These are phyloP conservation scores for Aspergillus asperescens DNA, from an alignment of 495 filamentous ascomycete species.

Conservation along the genomic window DNA sequence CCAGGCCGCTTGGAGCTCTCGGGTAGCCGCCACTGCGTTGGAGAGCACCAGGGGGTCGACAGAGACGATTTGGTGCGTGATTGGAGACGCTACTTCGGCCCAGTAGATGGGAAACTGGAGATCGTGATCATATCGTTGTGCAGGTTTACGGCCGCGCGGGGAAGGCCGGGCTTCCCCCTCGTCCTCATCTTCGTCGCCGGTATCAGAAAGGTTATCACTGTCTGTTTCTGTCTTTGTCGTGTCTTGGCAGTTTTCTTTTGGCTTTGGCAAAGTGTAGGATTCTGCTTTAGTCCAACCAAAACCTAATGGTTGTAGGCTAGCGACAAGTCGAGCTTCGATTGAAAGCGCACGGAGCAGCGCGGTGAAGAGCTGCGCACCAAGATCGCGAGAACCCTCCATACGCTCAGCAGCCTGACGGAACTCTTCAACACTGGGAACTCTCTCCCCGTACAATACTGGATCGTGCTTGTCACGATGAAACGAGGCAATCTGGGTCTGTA, in stretches of 20 bases:
- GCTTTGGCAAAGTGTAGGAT: constrained; percentile 46
- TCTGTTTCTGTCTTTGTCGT: constrained; percentile 1
- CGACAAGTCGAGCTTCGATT: constrained; percentile 73
- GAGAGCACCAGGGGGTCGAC: constrained; percentile 70
- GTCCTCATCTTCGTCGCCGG: constrained; percentile 16
- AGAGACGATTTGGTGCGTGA: constrained; percentile 68
- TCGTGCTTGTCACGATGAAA: constrained; percentile 61
- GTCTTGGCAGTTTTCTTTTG: constrained; percentile 25
- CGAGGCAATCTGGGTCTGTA: constrained; percentile 59
- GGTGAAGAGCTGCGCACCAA: constrained; percentile 86
- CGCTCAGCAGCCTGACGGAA: constrained; percentile 64
- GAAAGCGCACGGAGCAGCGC: constrained; percentile 78
- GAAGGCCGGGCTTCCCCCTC: constrained; percentile 7
- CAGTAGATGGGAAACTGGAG: constrained; percentile 86
- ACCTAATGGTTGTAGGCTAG: constrained; percentile 79
- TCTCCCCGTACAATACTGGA: constrained; percentile 65
- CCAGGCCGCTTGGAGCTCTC: constrained; percentile 67
- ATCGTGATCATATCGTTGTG: constrained; percentile 53
- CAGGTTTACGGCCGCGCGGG: constrained; percentile 17
- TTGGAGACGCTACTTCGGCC: constrained; percentile 80
- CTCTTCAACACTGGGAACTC: constrained; percentile 55
- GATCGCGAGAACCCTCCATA: constrained; percentile 78
- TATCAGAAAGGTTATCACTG: constrained; percentile 17
- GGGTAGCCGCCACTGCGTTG: constrained; percentile 58
- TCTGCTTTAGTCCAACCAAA: constrained; percentile 90